Base-by-base conservation (phyloP, 495 filamentous ascomycete genomes). In the Neurospora sp. region DNA sequence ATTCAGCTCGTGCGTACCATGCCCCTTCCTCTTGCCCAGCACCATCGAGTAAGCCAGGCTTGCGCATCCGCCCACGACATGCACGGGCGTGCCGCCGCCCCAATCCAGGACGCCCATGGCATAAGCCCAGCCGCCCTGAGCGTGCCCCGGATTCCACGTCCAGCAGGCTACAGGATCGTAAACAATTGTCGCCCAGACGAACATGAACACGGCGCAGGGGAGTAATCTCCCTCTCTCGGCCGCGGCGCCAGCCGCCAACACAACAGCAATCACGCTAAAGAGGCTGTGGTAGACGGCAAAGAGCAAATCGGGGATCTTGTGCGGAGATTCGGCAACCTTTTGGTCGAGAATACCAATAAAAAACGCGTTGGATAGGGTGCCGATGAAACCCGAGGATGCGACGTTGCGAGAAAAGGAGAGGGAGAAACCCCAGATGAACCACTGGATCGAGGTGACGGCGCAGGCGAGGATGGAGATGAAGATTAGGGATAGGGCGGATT, bases 391-490 rank as follows among this genome's bases (percentile, higher is more conserved):
- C 2, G 46, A 98, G 40, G 82, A 89, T 42, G 92, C 92, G 10
- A 93, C 94, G 3, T 87, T 84, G 80, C 96, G 92, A n/a, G 93
- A 96, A 83, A 97, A 98, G 42, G 94, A 89, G 39, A 98, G 84
- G 5, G 93, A 96, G 80, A 94, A 98, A 40, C 95, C 95, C 95
- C 94, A 98, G 87, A 98, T 97, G 86, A 97, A 98, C 94, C 95
- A 98, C 82, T 98, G 94, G 83, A 98, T 96, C 27, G 90, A 91
- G 11, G 94, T 90, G 66, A 98, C 92, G 27, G 92, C 95, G 27
- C 91, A 89, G 23, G 93, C 90, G 93, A 97, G 97, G 79, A 98
- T 87, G 31, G 94, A 97, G 37, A 97, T 89, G 94, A 94, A 97
- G 82, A 98, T 93, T 74, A 98, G 85, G 7, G 93, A 97, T 44